Evolutionary conservation across 208 protist genomes (phyloP).

Genomic region (Crithidia bombi): DNA sequence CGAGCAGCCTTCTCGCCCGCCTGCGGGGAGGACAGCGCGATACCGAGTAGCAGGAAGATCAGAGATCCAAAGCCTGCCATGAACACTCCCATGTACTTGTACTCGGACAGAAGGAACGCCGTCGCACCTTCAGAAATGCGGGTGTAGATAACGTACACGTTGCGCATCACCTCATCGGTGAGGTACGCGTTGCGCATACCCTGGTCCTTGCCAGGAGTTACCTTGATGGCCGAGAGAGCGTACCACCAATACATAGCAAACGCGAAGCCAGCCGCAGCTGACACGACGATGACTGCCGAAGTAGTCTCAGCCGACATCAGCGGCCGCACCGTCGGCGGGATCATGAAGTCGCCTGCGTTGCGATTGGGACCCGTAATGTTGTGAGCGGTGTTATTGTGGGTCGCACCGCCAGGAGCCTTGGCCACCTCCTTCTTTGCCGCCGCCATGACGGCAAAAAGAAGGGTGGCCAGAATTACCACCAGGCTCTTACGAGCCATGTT

Average conservation of each 20-base stretch:
- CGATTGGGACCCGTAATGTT: background rate
- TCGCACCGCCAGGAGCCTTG: background rate
- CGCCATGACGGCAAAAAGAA: constrained; percentile 3
- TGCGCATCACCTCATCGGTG: constrained; percentile 86
- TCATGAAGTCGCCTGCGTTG: constrained; percentile 4
- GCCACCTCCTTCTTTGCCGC: constrained; percentile 1
- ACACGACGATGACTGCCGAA: constrained; percentile 58
- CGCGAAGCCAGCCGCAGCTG: constrained; percentile 61
- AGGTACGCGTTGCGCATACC: constrained; percentile 70
- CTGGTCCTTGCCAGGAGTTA: constrained; percentile 64
- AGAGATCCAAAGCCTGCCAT: constrained; percentile 73
- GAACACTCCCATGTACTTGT: constrained; percentile 89
- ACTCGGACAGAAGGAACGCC: constrained; percentile 81
- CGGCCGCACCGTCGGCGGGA: constrained; percentile 2
- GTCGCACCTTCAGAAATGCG: constrained; percentile 81
- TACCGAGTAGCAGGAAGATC: constrained; percentile 81
- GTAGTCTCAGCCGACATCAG: constrained; percentile 43
- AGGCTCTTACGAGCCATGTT: constrained; percentile 9
- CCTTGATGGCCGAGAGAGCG: constrained; percentile 58
- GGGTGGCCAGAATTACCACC: constrained; percentile 4
- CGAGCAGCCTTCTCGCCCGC: constrained; percentile 26
- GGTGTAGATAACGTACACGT: constrained; percentile 83
- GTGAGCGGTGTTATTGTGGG: background rate
- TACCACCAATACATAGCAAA: constrained; percentile 91
- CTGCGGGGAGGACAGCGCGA: constrained; percentile 59